Evolutionary conservation across 2,329 filamentous ascomycete species (phyloP), one percentile per base, ranked within the genome.

Genomic region (Reticulascus tulasneorum): DNA sequence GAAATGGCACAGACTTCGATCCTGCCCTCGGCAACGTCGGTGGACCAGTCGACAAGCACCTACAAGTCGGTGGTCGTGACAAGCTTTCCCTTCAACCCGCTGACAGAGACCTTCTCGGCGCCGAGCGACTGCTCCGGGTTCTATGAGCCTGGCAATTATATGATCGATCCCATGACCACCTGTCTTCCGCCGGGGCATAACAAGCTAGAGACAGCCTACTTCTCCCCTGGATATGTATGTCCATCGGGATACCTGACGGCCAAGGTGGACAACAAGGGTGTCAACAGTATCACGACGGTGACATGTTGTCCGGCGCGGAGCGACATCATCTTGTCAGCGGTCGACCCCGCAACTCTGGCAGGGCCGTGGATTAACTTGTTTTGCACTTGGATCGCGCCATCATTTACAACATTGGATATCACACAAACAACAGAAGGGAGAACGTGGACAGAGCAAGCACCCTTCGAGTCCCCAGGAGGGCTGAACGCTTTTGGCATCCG

Each of bases 241-340:
- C 40, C 40, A 23, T 39, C 40, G 6, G 40, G 40, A 16, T 43
- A 43, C 27, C 40, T 40, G 24, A 45, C 32, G 10, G 52, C 51
- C 3, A 51, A 52, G 27, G 37, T 36, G 9, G 43, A 53, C 21
- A 49, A 40, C 28, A 36, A 33, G 3, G 47, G 46, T 9, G 46
- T 51, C 10, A 33, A 30, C n/a, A 43, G 40, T 25, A 42, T 54
- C 33, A 52, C 49, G 9, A 54, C 52, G 4, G 47, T 55, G 7
- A 53, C 50, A 3, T 54, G 52, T 29, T 55, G 50, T 13, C 52
- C 50, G 1, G 33, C 29, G 38, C 34, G 44, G 8, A 45, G 29
- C 27, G 39, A 42, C 22, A 43, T 53, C 9, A 46, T 37, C 2
- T 20, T 55, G 12, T 40, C 33, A 0, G 53, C 48, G 21, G 46